These are phyloP conservation scores for Carex sylvatica DNA, from an alignment of 202 grass and related monocot species.

Conservation along the genomic window DNA sequence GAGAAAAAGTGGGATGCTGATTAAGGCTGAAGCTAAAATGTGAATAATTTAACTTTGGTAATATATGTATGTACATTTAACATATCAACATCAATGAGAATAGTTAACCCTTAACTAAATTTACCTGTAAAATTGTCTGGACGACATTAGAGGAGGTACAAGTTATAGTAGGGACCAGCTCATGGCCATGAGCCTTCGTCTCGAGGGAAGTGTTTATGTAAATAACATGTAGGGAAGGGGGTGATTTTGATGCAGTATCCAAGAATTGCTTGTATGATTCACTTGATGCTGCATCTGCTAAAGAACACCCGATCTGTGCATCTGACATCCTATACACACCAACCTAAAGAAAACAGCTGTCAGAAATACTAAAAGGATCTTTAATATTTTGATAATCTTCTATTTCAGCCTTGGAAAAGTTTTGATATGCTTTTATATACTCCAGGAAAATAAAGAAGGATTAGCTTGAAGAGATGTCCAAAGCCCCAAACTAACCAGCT, in stretches of 20 bases:
- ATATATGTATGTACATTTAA: not conserved
- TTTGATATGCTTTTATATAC: not conserved
- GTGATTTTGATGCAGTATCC: slow-evolving; percentile 50
- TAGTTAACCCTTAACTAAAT: not conserved
- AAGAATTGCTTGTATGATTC: slow-evolving; percentile 76
- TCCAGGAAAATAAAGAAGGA: not conserved
- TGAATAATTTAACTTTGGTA: not conserved
- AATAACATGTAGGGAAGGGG: slow-evolving; percentile 91
- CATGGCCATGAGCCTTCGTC: slow-evolving; percentile 89
- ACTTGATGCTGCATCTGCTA: slow-evolving; percentile 94
- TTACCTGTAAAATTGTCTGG: slow-evolving; percentile 93
- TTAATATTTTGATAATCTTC: not conserved
- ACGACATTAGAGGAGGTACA: slow-evolving; percentile 99
- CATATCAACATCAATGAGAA: slow-evolving; percentile 11
- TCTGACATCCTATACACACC: slow-evolving; percentile 96
- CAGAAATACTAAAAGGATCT: not conserved
- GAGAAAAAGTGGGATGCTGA: not conserved
- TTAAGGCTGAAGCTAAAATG: not conserved
- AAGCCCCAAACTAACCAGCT: not conserved
- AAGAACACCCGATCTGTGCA: slow-evolving; percentile 86
- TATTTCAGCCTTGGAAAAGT: not conserved
- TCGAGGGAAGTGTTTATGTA: slow-evolving; percentile 99
- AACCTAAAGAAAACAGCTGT: slow-evolving; percentile 47
- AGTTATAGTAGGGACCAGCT: slow-evolving; percentile 91
- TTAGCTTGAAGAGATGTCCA: not conserved